A percentile compares a stretch with the other conserved stretches of the same genome.
These are phyloP conservation scores for Cylindrodendrum hubeiense DNA, from an alignment of 2,329 filamentous ascomycete species.

Conservation along the genomic window DNA sequence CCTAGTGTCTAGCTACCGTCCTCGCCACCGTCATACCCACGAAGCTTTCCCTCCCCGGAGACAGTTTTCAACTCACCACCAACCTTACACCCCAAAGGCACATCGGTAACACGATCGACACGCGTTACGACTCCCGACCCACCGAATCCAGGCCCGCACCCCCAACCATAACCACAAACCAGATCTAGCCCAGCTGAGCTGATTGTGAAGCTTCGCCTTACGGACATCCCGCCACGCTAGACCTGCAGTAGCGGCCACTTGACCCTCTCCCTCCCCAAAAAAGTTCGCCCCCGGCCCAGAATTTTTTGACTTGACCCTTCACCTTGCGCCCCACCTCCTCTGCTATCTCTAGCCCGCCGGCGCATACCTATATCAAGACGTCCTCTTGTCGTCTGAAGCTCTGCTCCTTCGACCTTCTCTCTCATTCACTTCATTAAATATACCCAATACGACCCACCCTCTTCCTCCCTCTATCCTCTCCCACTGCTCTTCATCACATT, in stretches of 20 bases:
- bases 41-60: conserved; percentile 15
- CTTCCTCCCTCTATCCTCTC: conserved; percentile 9
- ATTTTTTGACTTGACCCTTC: conserved; percentile 25
- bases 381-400: conserved; percentile 30
- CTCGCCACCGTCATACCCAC: conserved; percentile 5
- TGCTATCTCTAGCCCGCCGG: conserved; percentile 34
- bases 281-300: conserved; percentile 32
- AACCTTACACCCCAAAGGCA: conserved; percentile 4
- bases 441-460: conserved; percentile 1
- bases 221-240: conserved; percentile 49
- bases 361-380: conserved; percentile 42
- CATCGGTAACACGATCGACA: conserved; percentile 18
- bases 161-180: conserved; percentile 1
- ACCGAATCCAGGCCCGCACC: conserved; percentile 13
- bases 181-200: conserved; percentile 25
- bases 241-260: conserved; percentile 42
- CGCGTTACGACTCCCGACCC: conserved; percentile 7
- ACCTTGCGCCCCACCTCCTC: conserved; percentile 27
- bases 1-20: conserved; percentile 18
- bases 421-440: conserved; percentile 21
- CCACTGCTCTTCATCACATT: conserved; percentile 19
- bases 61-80: conserved; percentile 8
- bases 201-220: conserved; percentile 39
- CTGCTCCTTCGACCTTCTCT: conserved; percentile 20
- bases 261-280: conserved; percentile 24